Conservation (phyloP, 148 eudicot genomes). For the Amaranthus hypochondriacus region DNA sequence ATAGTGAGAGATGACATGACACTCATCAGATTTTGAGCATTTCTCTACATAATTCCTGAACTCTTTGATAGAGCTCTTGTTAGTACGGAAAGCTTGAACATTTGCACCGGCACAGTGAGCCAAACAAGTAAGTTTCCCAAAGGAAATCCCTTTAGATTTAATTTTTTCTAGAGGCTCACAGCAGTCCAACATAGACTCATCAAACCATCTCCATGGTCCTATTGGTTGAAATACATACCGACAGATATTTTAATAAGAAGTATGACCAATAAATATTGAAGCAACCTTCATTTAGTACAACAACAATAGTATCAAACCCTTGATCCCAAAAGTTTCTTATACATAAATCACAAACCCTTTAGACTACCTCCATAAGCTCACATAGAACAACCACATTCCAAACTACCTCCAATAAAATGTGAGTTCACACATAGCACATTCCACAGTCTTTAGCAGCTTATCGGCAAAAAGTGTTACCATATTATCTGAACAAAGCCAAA, state of each 20-base stretch:
- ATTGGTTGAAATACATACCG: neutral
- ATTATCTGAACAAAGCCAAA: neutral
- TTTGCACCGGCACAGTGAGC: constrained; percentile 88
- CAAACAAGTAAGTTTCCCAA: constrained; percentile 74
- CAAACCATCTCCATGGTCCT: constrained; percentile 99
- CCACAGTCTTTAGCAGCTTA: neutral
- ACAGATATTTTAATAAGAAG: neutral
- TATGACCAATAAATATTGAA: neutral
- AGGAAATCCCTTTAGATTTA: constrained; percentile 73
- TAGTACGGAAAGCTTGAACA: constrained; percentile 66
- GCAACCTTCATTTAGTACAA: neutral
- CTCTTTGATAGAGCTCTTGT: constrained; percentile 59
- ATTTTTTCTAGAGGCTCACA: constrained; percentile 92
- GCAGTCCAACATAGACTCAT: constrained; percentile 89
- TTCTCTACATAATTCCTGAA: constrained; percentile 64
- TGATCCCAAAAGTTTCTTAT: too few relatives aligned
- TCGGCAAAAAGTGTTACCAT: neutral
- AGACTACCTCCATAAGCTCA: neutral
- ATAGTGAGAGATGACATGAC: constrained; percentile 75
- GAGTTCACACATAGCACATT: neutral
- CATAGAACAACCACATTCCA: neutral
- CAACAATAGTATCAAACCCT: too few relatives aligned
- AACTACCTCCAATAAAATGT: neutral
- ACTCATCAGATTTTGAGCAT: constrained; percentile 59
- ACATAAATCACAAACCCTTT: too few relatives aligned